These are phyloP conservation scores for Hypoxylon sp. DNA, from an alignment of 2,329 filamentous ascomycete genomes.

Conservation along the genomic window DNA sequence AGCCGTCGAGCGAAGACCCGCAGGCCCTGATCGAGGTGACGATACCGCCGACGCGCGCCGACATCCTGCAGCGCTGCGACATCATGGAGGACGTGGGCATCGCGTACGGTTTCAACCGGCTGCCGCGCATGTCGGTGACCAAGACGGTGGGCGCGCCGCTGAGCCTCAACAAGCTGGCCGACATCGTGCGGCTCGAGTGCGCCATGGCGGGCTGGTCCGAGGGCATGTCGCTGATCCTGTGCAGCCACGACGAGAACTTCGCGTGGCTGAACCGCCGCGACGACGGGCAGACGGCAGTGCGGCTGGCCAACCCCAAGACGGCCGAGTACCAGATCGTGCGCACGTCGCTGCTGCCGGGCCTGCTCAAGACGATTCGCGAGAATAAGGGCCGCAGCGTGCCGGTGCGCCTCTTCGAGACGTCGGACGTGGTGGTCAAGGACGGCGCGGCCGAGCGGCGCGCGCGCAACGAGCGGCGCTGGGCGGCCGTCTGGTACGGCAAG, in stretches of 20 bases:
- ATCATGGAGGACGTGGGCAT: slow-evolving; percentile 99
- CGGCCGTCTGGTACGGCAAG: slow-evolving; percentile 95
- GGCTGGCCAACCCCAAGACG: slow-evolving; percentile 80
- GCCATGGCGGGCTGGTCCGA: slow-evolving; percentile 97
- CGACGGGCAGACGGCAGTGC: slow-evolving; percentile 73
- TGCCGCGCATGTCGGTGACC: slow-evolving; percentile 85
- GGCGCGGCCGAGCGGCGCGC: slow-evolving; percentile 80
- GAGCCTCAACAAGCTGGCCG: slow-evolving; percentile 90
- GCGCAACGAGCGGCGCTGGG: slow-evolving; percentile 93
- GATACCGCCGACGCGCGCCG: slow-evolving; percentile 88
- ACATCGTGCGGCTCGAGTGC: slow-evolving; percentile 87
- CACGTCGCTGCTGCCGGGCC: slow-evolving; percentile 75
- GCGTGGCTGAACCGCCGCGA: slow-evolving; percentile 84
- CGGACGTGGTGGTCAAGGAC: slow-evolving; percentile 89
- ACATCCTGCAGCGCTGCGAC: slow-evolving; percentile 95
- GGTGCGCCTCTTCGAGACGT: slow-evolving; percentile 81
- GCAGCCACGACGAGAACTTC: slow-evolving; percentile 98
- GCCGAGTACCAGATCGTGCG: slow-evolving; percentile 82
- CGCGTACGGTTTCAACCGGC: slow-evolving; percentile 96
- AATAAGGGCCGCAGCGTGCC: slow-evolving; percentile 79
- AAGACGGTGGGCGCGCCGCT: slow-evolving; percentile 88
- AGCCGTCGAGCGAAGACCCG: slow-evolving; percentile 71
- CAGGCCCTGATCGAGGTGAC: slow-evolving; percentile 78
- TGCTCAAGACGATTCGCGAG: slow-evolving; percentile 80
- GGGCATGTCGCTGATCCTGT: slow-evolving; percentile 94